Evolutionary conservation across 2,329 filamentous ascomycete species (phyloP), one percentile per base, ranked within the genome.

Genomic region (Scytalidium sp.): DNA sequence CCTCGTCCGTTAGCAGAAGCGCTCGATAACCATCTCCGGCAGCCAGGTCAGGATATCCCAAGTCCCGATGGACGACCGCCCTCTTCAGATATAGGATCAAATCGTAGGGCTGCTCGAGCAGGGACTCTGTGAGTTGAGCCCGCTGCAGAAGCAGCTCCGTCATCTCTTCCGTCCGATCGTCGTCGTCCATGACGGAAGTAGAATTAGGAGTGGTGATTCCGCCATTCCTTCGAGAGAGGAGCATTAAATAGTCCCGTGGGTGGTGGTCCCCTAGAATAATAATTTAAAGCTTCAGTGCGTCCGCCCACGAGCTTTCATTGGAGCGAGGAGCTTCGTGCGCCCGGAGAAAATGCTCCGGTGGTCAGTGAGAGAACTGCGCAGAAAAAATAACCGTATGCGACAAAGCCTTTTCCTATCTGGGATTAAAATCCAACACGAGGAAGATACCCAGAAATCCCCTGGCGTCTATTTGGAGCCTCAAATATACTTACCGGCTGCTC

Each of bases 21-120:
- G 92, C 91, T 49, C 88, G 86, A 66, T 97, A 97, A 4, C 90
- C 90, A 73, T 97, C 92, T 27, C 90, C 90, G 10, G 87, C 85
- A 4, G 91, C 91, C 36, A 99, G 80, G 67, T 99, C 94, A 0
- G 90, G 90, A 67, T 96, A 97, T 32, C 84, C 89, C 43, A 97
- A 76, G 42, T 83, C 74, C 15, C 84, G 79, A 67, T 97, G 84
- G 40, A 87, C 74, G 27, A 80, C 72, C 20, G 90, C 90, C 25
- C 92, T 82, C 55, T 86, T 78, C 49, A 88, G 73, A 56, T 85
- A 86, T 7, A 86, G 72, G 48, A 87, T 73, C 29, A 83, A 66
- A 58, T 87, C 82, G 61, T 85, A 86, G 1, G 83, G 78, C 3
- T 70, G 66, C 7, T 70, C 71, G 9, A 67, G 64, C 17, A 87